Evolutionary conservation across 495 filamentous ascomycete species (phyloP).

Genomic region (Talaromyces thailandensis): DNA sequence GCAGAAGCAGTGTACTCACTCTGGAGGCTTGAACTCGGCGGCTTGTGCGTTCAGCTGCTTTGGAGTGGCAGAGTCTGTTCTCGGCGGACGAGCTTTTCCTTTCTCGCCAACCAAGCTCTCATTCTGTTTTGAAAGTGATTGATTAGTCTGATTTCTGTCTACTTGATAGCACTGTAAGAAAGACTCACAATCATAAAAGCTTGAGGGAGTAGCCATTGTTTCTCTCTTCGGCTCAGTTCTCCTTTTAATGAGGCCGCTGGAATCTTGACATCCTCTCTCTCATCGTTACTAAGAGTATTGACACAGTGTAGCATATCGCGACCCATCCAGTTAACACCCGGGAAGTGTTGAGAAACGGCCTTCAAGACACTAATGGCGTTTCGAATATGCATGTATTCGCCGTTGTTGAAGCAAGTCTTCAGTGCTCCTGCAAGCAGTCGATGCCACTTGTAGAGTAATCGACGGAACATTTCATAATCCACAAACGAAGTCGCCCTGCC

Average conservation of each 20-base stretch:
- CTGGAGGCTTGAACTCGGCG: conserved; percentile 36
- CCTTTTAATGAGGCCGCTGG: conserved; percentile 77
- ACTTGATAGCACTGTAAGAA: neutral
- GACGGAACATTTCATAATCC: conserved; percentile 78
- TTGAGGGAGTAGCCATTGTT: conserved; percentile 79
- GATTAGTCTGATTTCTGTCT: conserved; percentile 17
- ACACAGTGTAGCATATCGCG: conserved; percentile 59
- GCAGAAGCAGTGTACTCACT: conserved; percentile 16
- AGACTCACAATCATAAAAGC: conserved; percentile 47
- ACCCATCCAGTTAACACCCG: conserved; percentile 81
- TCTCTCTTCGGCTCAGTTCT: conserved; percentile 68
- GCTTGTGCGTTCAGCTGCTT: conserved; percentile 38
- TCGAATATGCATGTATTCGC: conserved; percentile 95
- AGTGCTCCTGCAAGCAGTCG: conserved; percentile 63
- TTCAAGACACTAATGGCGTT: conserved; percentile 93
- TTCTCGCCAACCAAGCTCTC: conserved; percentile 12
- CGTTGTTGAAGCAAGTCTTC: conserved; percentile 64
- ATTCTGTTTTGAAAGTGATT: conserved; percentile 10
- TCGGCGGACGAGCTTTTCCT: conserved; percentile 30
- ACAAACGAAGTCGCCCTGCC: conserved; percentile 58
- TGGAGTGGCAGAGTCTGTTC: conserved; percentile 24
- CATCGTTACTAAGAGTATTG: conserved; percentile 55
- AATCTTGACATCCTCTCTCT: conserved; percentile 81
- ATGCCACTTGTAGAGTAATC: conserved; percentile 86
- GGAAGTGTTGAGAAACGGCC: conserved; percentile 68